Evolutionary conservation across 768 basidiomycete species (phyloP).

Genomic region (Leccinellum rugosiceps): DNA sequence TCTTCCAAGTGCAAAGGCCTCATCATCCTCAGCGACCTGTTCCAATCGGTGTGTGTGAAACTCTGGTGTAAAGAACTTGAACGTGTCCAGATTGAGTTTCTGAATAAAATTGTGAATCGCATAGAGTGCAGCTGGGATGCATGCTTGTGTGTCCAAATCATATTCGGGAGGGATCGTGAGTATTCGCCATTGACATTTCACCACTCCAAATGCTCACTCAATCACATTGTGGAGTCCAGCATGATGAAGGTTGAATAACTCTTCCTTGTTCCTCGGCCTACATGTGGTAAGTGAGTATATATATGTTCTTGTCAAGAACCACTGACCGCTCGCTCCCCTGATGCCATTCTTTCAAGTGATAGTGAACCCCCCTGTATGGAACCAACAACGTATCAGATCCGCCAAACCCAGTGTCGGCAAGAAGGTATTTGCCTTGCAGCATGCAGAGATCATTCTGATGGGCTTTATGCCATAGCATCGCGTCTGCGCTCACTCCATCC

Average conservation of each 20-base stretch:
- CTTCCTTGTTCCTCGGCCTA: background rate
- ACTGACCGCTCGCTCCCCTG: background rate
- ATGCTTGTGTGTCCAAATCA: background rate
- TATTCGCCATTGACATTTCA: background rate
- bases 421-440: background rate
- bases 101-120: background rate
- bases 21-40: background rate
- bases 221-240: background rate
- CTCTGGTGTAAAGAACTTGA: background rate
- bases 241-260: background rate
- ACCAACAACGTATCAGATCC: background rate
- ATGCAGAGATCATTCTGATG: constrained; percentile 1
- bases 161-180: background rate
- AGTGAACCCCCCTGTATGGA: background rate
- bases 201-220: background rate
- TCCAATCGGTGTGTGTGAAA: background rate
- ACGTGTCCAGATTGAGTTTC: background rate
- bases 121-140: background rate
- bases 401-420: background rate
- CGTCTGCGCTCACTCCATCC: constrained; percentile 16
- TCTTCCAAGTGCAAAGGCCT: background rate
- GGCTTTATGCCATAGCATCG: constrained; percentile 8
- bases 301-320: background rate
- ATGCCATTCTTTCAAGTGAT: background rate
- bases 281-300: background rate